These are phyloP conservation scores for Xylaria scruposa DNA, from an alignment of 495 filamentous ascomycete species.

Conservation along the genomic window DNA sequence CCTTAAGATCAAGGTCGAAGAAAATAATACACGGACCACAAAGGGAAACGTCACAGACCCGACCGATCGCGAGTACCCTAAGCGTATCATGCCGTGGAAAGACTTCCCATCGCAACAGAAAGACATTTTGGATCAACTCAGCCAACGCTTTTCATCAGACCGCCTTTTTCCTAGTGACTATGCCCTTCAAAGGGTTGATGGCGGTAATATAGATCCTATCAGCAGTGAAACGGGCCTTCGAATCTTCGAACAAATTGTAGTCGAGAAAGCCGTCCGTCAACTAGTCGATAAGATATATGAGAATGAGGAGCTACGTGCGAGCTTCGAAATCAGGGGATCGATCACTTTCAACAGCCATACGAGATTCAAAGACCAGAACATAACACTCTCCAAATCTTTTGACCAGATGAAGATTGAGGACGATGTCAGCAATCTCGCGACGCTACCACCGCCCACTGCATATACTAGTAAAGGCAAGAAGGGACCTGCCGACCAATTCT, in stretches of 20 bases:
- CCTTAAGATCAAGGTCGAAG: too few species aligned
- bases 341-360: slow-evolving; percentile 47
- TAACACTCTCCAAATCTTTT: too few species aligned
- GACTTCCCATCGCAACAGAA: slow-evolving; percentile 36
- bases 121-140: slow-evolving; percentile 37
- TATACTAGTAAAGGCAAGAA: too few species aligned
- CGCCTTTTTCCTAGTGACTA: slow-evolving; percentile 36
- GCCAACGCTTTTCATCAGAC: slow-evolving; percentile 34
- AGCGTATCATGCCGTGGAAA: slow-evolving; percentile 43
- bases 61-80: slow-evolving; percentile 42
- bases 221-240: slow-evolving; percentile 42
- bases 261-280: slow-evolving; percentile 43
- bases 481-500: slow-evolving; percentile 54
- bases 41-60: slow-evolving; percentile 43
- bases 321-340: slow-evolving; percentile 36
- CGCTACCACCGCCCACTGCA: too few species aligned
- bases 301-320: slow-evolving; percentile 36
- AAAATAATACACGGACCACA: too few species aligned
- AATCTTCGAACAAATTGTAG: slow-evolving; percentile 37
- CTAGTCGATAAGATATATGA: slow-evolving; percentile 37
- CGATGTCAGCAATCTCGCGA: too few species aligned
- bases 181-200: too few species aligned
- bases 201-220: too few species aligned
- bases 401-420: too few species aligned
- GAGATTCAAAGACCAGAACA: too few species aligned